Evolutionary conservation across 805 yeast genomes (phyloP), one percentile per base, ranked within the genome.

Genomic region (Yamadazyma nakazawae): DNA sequence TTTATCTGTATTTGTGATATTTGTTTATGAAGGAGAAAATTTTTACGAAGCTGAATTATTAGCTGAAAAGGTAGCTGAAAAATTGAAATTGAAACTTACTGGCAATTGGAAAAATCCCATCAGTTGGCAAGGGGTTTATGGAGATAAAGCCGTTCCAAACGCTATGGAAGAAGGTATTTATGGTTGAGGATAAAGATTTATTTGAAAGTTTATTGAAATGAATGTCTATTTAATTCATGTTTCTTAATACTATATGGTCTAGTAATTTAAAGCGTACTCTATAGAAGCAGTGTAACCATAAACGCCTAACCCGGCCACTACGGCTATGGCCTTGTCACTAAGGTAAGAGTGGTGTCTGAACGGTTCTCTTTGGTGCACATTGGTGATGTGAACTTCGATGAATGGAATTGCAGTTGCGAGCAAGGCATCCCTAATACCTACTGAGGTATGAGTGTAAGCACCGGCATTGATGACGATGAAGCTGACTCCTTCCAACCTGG

Each of bases 21-120:
- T 75, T 60, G 95, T 85, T 1, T 89, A 88, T 63, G 97, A 91
- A 61, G 97, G 98, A 30, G 97, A 91, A 63, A 92, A 92, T 62
- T 77, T 83, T 25, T 59, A 63, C 17, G 96, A 90, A 61, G 94
- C 95, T 7, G 70, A 69, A 37, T 51, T 59, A 9, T 63, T 85
- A 50, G 81, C 86, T 2, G 51, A 52, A 11, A 61, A 63, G 28
- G 60, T 74, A 2, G 53, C 61, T 5, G 54, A 64, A 19, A 43
- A 53, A n/a, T 34, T 51, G 24, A 40, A 39, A 12, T 19, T 47
- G 2, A 25, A 61, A 6, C 30, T 50, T 5, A 14, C 30, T 5
- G 17, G 24, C 3, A 17, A 14, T n/a, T 79, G 82, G 77, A 37
- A 17, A 6, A 69, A 70, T 8, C 97, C 98, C 0, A 67, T 74